Percentiles rank a stretch among this genome's conserved stretches.
These are phyloP conservation scores for Bruguiera gymnorhiza DNA, from an alignment of 345 rosid genomes.

Conservation along the genomic window DNA sequence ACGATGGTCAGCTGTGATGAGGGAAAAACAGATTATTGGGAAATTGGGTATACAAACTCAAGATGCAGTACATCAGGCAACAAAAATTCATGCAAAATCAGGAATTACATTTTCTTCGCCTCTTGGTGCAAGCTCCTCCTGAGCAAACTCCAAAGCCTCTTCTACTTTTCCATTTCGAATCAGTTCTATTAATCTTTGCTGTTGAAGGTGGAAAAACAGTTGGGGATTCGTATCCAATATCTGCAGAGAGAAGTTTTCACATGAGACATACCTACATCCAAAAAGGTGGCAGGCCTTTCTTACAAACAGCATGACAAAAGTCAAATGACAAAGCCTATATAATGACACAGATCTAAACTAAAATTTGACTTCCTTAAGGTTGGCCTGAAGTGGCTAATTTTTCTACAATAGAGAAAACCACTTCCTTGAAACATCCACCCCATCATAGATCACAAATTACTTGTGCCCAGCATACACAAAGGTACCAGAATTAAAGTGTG, in stretches of 20 bases:
- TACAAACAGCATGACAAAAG: not conserved
- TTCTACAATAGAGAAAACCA: no score
- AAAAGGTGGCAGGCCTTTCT: not conserved
- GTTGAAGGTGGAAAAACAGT: slow-evolving; percentile 98
- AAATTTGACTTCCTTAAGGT: no score
- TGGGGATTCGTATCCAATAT: slow-evolving; percentile 89
- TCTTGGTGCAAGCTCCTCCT: slow-evolving; percentile 97
- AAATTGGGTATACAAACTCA: not conserved
- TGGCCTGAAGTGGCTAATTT: no score
- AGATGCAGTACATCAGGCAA: not conserved
- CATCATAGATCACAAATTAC: no score
- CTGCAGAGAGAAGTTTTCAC: slow-evolving; percentile 36
- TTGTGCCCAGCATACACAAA: no score
- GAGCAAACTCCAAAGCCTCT: slow-evolving; percentile 97
- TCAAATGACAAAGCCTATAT: not conserved
- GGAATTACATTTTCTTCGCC: slow-evolving; percentile 76
- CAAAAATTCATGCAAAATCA: not conserved
- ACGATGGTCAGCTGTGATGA: not conserved
- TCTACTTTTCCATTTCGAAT: slow-evolving; percentile 88
- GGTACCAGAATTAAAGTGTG: no score
- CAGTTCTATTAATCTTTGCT: slow-evolving; percentile 90
- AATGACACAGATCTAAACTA: no score
- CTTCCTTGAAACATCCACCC: no score
- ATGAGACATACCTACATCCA: slow-evolving; percentile 11
- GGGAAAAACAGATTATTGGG: not conserved